These are phyloP conservation scores for Penicillium psychrofluorescens DNA, from an alignment of 495 filamentous ascomycete genomes.

Conservation along the genomic window DNA sequence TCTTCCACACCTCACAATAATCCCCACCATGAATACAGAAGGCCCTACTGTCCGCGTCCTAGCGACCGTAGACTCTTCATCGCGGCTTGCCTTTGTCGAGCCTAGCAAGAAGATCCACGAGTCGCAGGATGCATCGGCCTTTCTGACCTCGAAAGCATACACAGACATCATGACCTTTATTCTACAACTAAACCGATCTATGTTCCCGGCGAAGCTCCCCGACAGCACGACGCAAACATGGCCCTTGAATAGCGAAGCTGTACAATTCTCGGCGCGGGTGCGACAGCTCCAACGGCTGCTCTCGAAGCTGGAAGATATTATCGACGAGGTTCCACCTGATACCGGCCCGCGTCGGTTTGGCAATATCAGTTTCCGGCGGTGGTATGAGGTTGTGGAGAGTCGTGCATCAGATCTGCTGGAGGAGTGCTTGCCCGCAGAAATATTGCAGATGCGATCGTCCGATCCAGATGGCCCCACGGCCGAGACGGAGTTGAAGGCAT, in stretches of 20 bases:
- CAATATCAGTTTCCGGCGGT: constrained; percentile 80
- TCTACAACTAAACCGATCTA: constrained; percentile 78
- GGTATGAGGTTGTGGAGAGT: constrained; percentile 62
- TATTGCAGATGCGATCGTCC: constrained; percentile 33
- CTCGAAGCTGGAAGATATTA: constrained; percentile 51
- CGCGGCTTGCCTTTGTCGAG: constrained; percentile 22
- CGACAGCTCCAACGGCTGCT: constrained; percentile 56
- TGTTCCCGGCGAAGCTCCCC: constrained; percentile 59
- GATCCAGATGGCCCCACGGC: constrained; percentile 27
- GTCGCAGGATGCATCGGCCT: constrained; percentile 66
- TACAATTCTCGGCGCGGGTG: constrained; percentile 54
- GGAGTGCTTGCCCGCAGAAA: constrained; percentile 48
- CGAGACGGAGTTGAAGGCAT: constrained; percentile 62
- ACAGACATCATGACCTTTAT: constrained; percentile 79
- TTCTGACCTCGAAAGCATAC: constrained; percentile 74
- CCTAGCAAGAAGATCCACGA: constrained; percentile 72
- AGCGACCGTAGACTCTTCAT: constrained; percentile 19
- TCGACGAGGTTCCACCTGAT: constrained; percentile 76
- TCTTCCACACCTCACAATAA: background rate
- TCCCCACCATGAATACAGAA: constrained; percentile 18
- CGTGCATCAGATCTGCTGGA: constrained; percentile 50
- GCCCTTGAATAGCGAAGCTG: constrained; percentile 39
- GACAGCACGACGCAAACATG: constrained; percentile 43
- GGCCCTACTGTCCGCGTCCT: constrained; percentile 20
- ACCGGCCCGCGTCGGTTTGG: constrained; percentile 83